Percentiles rank a stretch among this genome's conserved stretches.
phyloP scores from a whole-genome alignment of 1,139 yeast species.

The Taphrina sp. region DNA sequence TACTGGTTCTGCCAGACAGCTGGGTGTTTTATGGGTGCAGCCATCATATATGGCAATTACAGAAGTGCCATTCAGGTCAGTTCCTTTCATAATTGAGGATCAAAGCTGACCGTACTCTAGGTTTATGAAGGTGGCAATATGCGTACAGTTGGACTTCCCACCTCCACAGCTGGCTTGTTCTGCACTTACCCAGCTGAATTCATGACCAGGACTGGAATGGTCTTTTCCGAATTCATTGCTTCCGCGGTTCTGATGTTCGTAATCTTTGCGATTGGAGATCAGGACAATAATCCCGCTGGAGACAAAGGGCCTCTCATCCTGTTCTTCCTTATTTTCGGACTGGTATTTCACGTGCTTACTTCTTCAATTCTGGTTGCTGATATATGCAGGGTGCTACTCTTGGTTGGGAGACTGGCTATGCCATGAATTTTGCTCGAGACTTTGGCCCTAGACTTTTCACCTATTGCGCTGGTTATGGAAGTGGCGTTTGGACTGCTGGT shows the following conservation, averaged over 20 bases:
- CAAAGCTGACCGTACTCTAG: too few relatives aligned
- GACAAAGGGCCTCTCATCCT: slow-evolving; percentile 50
- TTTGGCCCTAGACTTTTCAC: slow-evolving; percentile 54
- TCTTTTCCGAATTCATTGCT: slow-evolving; percentile 50
- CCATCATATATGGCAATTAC: slow-evolving; percentile 42
- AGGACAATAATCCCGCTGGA: slow-evolving; percentile 50
- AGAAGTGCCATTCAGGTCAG: slow-evolving; percentile 41
- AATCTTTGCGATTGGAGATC: slow-evolving; percentile 53
- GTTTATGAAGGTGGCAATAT: slow-evolving; percentile 41
- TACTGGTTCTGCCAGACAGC: slow-evolving; percentile 42
- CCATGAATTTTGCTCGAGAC: slow-evolving; percentile 55
- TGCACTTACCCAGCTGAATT: slow-evolving; percentile 51
- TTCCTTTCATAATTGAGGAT: too few relatives aligned
- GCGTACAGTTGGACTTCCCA: slow-evolving; percentile 40
- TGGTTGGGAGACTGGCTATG: slow-evolving; percentile 55
- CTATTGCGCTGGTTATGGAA: slow-evolving; percentile 50
- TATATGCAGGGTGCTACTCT: slow-evolving; percentile 46
- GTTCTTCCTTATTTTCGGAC: slow-evolving; percentile 48
- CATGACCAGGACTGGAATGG: slow-evolving; percentile 50
- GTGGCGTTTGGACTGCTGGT: slow-evolving; percentile 47
- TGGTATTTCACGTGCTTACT: too few relatives aligned
- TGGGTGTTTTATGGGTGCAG: slow-evolving; percentile 42
- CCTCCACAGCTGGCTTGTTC: slow-evolving; percentile 48
- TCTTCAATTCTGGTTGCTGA: too few relatives aligned
- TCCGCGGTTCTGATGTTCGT: slow-evolving; percentile 50